phyloP scores from a whole-genome alignment of 768 basidiomycete genomes.

The Sporobolomyces phaffii region DNA sequence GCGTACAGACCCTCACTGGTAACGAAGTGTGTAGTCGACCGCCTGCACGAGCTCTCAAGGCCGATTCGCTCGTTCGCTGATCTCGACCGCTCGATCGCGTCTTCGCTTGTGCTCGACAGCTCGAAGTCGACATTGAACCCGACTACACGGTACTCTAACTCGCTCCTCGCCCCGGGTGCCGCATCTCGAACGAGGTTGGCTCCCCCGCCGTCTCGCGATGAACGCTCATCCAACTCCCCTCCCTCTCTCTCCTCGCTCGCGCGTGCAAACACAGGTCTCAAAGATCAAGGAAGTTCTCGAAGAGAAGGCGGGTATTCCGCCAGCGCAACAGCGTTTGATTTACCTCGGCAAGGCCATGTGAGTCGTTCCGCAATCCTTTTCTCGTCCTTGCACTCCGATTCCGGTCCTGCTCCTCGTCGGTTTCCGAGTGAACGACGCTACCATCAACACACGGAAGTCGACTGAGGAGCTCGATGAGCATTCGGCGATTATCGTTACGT shows the following conservation, averaged over 20 bases:
- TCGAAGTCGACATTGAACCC: slow-evolving; percentile 89
- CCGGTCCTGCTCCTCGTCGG: background rate
- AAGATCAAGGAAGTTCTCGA: slow-evolving; percentile 97
- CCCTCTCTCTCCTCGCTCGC: background rate
- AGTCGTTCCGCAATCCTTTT: slow-evolving; percentile 38
- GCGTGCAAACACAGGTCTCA: slow-evolving; percentile 58
- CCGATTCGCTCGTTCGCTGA: slow-evolving; percentile 19
- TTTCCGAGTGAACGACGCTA: background rate
- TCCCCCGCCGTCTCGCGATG: too few relatives aligned
- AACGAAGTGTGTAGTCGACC: slow-evolving; percentile 92
- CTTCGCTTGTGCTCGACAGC: slow-evolving; percentile 69
- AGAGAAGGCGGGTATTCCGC: slow-evolving; percentile 96
- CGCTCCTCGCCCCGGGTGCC: background rate
- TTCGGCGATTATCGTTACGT: background rate
- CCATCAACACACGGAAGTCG: too few relatives aligned
- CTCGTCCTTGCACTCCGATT: background rate
- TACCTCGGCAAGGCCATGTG: slow-evolving; percentile 89
- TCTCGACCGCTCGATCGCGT: background rate
- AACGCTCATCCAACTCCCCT: background rate
- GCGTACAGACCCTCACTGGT: slow-evolving; percentile 77
- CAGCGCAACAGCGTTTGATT: slow-evolving; percentile 89
- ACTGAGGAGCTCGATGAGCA: background rate
- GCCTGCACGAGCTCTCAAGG: background rate
- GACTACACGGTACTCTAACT: slow-evolving; percentile 65
- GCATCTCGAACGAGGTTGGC: background rate